A percentile compares a stretch with the other conserved stretches of the same genome.
Conservation (phyloP, 768 basidiomycete species). For the Plicaturopsis crispa region DNA sequence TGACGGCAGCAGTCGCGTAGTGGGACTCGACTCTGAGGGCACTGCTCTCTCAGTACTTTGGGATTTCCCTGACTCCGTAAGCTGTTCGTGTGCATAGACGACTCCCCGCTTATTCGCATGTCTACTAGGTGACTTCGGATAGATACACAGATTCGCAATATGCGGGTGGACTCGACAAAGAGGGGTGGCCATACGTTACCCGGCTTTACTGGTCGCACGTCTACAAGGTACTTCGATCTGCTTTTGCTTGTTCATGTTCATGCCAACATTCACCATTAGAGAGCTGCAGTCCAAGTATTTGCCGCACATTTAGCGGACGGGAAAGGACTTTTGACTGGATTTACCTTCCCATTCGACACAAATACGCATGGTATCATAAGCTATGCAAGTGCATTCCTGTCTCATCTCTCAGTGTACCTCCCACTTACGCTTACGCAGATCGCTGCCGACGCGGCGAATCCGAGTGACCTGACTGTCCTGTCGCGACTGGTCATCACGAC, state of each 20-base stretch:
- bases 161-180: constrained; percentile 43
- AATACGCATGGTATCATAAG: constrained; percentile 56
- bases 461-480: constrained; percentile 25
- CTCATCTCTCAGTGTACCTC: not conserved
- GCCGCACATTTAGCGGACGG: constrained; percentile 39
- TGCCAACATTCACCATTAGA: constrained; percentile 17
- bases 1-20: constrained; percentile 49
- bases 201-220: constrained; percentile 62
- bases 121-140: constrained; percentile 31
- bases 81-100: constrained; percentile 15
- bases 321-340: constrained; percentile 40
- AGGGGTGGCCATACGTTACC: constrained; percentile 47
- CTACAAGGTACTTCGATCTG: constrained; percentile 35
- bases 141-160: constrained; percentile 44
- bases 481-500: constrained; percentile 52
- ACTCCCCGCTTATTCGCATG: constrained; percentile 5
- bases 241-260: not conserved
- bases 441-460: constrained; percentile 43
- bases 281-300: constrained; percentile 46
- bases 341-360: constrained; percentile 61
- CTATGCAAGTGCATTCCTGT: constrained; percentile 38
- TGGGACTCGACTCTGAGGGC: constrained; percentile 41
- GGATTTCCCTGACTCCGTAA: constrained; percentile 51
- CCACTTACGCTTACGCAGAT: constrained; percentile 27
- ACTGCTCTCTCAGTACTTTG: constrained; percentile 32